These are phyloP conservation scores for Colletotrichum australisinense DNA, from an alignment of 2,329 filamentous ascomycete species.

Conservation along the genomic window DNA sequence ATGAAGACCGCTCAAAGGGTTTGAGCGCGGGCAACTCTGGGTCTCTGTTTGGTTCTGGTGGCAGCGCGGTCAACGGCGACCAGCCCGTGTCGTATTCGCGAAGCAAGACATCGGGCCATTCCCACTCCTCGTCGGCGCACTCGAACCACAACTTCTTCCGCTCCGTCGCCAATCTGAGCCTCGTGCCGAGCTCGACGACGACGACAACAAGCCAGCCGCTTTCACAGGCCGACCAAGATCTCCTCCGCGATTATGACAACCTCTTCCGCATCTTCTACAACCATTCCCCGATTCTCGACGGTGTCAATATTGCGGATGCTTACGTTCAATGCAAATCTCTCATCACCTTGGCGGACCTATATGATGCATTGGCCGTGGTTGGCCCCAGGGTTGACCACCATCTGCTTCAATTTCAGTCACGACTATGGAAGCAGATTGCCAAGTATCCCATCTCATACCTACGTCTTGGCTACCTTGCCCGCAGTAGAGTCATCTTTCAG, in stretches of 20 bases:
- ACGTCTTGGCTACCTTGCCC: conserved; percentile 86
- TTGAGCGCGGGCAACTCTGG: conserved; percentile 38
- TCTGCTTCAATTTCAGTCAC: conserved; percentile 88
- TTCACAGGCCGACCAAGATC: conserved; percentile 75
- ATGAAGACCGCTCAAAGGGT: conserved; percentile 48
- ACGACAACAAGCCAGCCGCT: conserved; percentile 50
- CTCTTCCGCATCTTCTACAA: conserved; percentile 97
- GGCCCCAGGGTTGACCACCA: conserved; percentile 94
- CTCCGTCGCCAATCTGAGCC: conserved; percentile 82
- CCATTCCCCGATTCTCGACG: conserved; percentile 83
- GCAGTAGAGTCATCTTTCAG: conserved; percentile 84
- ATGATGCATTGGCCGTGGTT: conserved; percentile 89
- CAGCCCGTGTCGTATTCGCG: conserved; percentile 46
- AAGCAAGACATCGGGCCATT: conserved; percentile 70
- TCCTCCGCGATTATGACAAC: conserved; percentile 94
- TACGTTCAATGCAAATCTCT: conserved; percentile 96
- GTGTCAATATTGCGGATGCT: conserved; percentile 88
- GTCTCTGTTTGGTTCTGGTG: conserved; percentile 66
- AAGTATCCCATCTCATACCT: conserved; percentile 96
- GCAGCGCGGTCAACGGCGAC: neutral
- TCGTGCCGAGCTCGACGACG: conserved; percentile 59
- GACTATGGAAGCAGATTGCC: conserved; percentile 95
- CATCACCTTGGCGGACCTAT: conserved; percentile 90
- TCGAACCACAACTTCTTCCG: conserved; percentile 77
- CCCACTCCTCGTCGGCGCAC: conserved; percentile 62